A percentile compares a stretch with the other conserved stretches of the same genome.
These are phyloP conservation scores for Alisma plantagoaquatica DNA, from an alignment of 106 monocot genomes.

Conservation along the genomic window DNA sequence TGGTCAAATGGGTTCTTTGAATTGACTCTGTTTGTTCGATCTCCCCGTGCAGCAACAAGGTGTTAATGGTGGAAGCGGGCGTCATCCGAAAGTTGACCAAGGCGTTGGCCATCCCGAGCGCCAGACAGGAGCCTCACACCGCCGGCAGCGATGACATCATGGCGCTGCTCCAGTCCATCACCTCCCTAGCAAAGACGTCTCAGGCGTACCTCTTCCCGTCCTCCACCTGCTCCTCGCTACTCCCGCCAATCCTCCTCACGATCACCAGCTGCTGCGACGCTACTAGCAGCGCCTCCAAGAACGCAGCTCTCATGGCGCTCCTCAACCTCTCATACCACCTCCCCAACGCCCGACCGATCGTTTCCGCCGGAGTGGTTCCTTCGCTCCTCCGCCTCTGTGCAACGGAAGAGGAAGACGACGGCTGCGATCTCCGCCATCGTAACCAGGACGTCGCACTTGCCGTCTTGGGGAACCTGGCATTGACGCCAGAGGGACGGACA, in stretches of 20 bases:
- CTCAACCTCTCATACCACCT: conserved; percentile 59
- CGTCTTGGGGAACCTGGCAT: conserved; percentile 32
- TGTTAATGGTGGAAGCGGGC: conserved; percentile 52
- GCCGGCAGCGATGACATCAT: no score
- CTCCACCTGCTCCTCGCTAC: conserved; percentile 49
- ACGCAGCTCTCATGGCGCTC: conserved; percentile 27
- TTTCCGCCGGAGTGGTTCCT: conserved; percentile 27
- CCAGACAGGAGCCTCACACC: no score
- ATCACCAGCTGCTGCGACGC: conserved; percentile 12
- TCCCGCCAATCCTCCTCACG: conserved; percentile 31
- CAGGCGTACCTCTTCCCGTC: conserved; percentile 26
- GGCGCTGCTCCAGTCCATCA: conserved; percentile 11
- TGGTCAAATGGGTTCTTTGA: no score
- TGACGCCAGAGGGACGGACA: conserved; percentile 27
- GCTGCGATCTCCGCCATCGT: neutral
- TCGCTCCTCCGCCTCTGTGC: conserved; percentile 21
- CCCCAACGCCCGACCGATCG: conserved; percentile 30
- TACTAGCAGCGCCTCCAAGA: conserved; percentile 5
- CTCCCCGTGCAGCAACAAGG: conserved; percentile 64
- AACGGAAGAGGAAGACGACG: no score
- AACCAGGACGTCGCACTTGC: conserved; percentile 28
- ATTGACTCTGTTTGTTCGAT: no score
- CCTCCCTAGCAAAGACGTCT: conserved; percentile 7
- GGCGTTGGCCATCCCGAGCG: no score
- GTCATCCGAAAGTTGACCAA: conserved; percentile 40